These are phyloP conservation scores for Suhomyces faveliae DNA, from an alignment of 805 yeast species.

Conservation along the genomic window DNA sequence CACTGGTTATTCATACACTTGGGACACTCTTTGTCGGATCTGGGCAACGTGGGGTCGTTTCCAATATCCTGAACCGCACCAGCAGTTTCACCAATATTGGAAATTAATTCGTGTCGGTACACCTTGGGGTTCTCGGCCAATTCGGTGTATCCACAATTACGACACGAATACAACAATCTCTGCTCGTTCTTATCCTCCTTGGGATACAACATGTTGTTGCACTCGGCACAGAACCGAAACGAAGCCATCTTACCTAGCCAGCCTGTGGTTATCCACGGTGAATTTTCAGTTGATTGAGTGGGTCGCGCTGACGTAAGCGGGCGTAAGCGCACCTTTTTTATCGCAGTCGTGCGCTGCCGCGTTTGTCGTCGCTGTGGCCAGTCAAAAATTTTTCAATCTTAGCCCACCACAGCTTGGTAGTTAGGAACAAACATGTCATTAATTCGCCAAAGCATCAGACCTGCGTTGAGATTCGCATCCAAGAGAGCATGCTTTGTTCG, in stretches of 20 bases:
- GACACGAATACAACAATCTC: slow-evolving; percentile 81
- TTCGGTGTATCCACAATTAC: slow-evolving; percentile 93
- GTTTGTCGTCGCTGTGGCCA: neutral
- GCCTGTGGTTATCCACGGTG: neutral
- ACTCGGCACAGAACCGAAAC: slow-evolving; percentile 92
- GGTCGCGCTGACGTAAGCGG: neutral
- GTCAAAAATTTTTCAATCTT: slow-evolving; percentile 8
- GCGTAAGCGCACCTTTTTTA: neutral
- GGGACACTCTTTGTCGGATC: slow-evolving; percentile 93
- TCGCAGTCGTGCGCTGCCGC: neutral
- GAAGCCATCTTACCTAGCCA: slow-evolving; percentile 67
- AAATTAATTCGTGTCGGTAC: slow-evolving; percentile 86
- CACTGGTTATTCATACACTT: slow-evolving; percentile 83
- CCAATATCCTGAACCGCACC: slow-evolving; percentile 97
- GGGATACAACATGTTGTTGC: slow-evolving; percentile 98
- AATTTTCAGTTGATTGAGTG: neutral
- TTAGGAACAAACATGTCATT: slow-evolving; percentile 19
- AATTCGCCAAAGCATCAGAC: slow-evolving; percentile 41
- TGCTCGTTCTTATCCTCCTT: slow-evolving; percentile 84
- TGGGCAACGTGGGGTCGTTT: slow-evolving; percentile 94
- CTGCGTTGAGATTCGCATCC: slow-evolving; percentile 32
- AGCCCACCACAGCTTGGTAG: neutral
- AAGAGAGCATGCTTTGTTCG: slow-evolving; percentile 35
- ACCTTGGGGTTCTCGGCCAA: slow-evolving; percentile 85
- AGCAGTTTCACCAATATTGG: slow-evolving; percentile 92